Conservation (phyloP, 2,329 filamentous ascomycete species). For the Torrubiella hemipterigena region DNA sequence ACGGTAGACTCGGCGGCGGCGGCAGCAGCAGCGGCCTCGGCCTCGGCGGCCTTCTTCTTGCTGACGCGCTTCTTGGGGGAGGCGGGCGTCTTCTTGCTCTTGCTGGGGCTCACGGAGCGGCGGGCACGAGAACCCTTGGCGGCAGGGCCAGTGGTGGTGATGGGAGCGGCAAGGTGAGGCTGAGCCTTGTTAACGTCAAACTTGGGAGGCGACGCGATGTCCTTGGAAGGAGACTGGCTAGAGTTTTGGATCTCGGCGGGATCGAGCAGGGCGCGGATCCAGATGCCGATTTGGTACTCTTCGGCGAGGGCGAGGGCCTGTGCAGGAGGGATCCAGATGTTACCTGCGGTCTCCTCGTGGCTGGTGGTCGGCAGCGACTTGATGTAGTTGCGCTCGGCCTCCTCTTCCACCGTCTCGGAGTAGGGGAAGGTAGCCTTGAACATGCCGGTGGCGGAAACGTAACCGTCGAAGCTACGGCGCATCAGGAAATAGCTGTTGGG, state of each 20-base stretch:
- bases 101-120: conserved; percentile 46
- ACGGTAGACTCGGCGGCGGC: conserved; percentile 23
- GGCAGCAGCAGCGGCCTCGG: conserved; percentile 15
- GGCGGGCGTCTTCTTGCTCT: conserved; percentile 34
- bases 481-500: conserved; percentile 96
- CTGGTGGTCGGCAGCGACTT: conserved; percentile 74
- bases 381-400: conserved; percentile 68
- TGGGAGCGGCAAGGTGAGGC: conserved; percentile 34
- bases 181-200: conserved; percentile 46
- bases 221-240: conserved; percentile 48
- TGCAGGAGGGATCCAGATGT: conserved; percentile 85
- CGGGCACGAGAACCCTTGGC: conserved; percentile 36
- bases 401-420: conserved; percentile 60
- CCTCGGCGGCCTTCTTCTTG: conserved; percentile 28
- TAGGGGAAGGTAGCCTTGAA: conserved; percentile 85
- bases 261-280: conserved; percentile 89
- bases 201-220: conserved; percentile 70
- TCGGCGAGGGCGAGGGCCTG: conserved; percentile 71
- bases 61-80: conserved; percentile 43
- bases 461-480: conserved; percentile 77
- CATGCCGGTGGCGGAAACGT: conserved; percentile 79
- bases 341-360: conserved; percentile 85
- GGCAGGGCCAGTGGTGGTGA: conserved; percentile 27
- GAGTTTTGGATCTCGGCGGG: conserved; percentile 59
- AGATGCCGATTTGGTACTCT: conserved; percentile 75